Conservation (phyloP, 306 rosid genomes). For the Abrus pulchellus region DNA sequence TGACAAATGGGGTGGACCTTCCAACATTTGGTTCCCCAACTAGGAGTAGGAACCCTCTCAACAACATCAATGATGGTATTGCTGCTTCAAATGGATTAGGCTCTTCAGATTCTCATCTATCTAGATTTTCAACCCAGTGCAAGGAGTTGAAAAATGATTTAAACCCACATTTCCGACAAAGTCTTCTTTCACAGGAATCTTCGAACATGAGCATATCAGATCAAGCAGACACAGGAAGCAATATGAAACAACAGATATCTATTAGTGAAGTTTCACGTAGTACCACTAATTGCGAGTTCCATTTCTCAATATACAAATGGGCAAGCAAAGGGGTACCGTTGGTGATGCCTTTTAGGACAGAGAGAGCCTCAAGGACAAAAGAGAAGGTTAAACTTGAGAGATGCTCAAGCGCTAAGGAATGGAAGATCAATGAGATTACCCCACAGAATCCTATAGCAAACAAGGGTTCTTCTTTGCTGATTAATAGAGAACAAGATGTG, state of each 20-base stretch:
- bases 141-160: slow-evolving; percentile 49
- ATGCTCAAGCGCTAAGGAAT: slow-evolving; percentile 55
- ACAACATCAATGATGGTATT: slow-evolving; percentile 42
- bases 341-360: slow-evolving; percentile 68
- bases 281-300: slow-evolving; percentile 61
- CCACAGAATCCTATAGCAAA: slow-evolving; percentile 46
- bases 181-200: slow-evolving; percentile 56
- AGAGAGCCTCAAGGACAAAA: slow-evolving; percentile 60
- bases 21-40: slow-evolving; percentile 65
- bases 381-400: slow-evolving; percentile 54
- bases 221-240: slow-evolving; percentile 52
- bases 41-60: slow-evolving; percentile 50
- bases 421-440: slow-evolving; percentile 45
- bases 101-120: slow-evolving; percentile 58
- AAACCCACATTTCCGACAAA: slow-evolving; percentile 47
- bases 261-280: slow-evolving; percentile 50
- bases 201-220: slow-evolving; percentile 49
- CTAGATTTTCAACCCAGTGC: slow-evolving; percentile 66
- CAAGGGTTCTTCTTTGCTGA: slow-evolving; percentile 38
- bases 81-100: slow-evolving; percentile 51
- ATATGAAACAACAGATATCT: slow-evolving; percentile 52
- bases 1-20: slow-evolving; percentile 62
- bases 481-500: slow-evolving; percentile 49
- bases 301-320: slow-evolving; percentile 98
- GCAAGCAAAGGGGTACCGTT: slow-evolving; percentile 85